These are phyloP conservation scores for Silene uniflora DNA, from an alignment of 148 eudicot genomes.

Conservation along the genomic window DNA sequence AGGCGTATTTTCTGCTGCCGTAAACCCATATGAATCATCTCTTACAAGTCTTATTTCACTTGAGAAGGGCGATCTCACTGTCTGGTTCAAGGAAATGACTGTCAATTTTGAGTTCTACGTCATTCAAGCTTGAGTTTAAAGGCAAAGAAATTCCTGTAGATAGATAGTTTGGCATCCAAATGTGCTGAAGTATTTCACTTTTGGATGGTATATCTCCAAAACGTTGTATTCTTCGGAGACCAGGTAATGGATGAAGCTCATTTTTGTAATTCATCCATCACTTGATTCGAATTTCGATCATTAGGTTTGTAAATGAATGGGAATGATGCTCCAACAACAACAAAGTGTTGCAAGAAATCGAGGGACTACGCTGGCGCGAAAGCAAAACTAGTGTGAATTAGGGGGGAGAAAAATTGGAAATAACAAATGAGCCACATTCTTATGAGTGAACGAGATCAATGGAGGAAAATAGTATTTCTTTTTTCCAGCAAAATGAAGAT, in stretches of 20 bases:
- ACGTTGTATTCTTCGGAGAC: slow-evolving; percentile 29
- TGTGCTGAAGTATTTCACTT: slow-evolving; percentile 54
- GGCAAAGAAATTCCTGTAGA: slow-evolving; percentile 52
- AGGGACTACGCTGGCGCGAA: too few species aligned
- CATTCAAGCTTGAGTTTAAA: slow-evolving; percentile 39
- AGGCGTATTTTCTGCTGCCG: slow-evolving; percentile 27
- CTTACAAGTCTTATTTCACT: slow-evolving; percentile 41
- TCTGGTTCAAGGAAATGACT: slow-evolving; percentile 39
- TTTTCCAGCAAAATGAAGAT: too few species aligned
- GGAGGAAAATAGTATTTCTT: too few species aligned
- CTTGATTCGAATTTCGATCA: too few species aligned
- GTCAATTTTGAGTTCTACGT: slow-evolving; percentile 29
- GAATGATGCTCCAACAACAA: too few species aligned
- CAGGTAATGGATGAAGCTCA: slow-evolving; percentile 41
- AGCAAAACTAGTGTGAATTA: too few species aligned
- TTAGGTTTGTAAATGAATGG: background rate
- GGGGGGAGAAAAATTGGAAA: too few species aligned
- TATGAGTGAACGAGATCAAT: too few species aligned
- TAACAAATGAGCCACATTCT: too few species aligned
- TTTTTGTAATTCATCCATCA: background rate
- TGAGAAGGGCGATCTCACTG: slow-evolving; percentile 42
- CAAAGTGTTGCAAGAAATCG: too few species aligned
- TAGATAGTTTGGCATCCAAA: slow-evolving; percentile 51
- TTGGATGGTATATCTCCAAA: slow-evolving; percentile 60
- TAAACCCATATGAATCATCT: slow-evolving; percentile 45